phyloP scores from a whole-genome alignment of 2,329 filamentous ascomycete genomes.

The Cyphellophora attinorum region DNA sequence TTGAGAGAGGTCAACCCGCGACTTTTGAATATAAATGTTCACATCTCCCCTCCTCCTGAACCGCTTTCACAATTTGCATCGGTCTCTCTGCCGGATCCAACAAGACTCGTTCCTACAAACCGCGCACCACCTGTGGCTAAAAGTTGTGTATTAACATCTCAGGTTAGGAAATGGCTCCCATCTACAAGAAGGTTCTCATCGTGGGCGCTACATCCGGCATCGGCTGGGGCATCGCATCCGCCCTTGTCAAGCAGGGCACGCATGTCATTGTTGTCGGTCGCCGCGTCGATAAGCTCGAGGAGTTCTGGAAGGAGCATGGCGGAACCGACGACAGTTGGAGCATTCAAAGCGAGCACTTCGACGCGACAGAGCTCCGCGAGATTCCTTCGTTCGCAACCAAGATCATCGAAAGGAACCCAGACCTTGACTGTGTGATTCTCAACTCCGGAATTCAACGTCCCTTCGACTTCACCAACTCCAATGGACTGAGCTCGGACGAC shows the following conservation, averaged over 20 bases:
- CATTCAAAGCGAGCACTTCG: conserved; percentile 36
- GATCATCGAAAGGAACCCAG: conserved; percentile 34
- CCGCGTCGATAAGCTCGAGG: conserved; percentile 41
- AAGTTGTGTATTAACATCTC: too few species aligned
- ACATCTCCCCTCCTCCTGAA: too few species aligned
- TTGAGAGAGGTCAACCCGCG: too few species aligned
- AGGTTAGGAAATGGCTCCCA: too few species aligned
- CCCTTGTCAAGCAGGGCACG: conserved; percentile 37
- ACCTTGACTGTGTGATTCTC: conserved; percentile 43
- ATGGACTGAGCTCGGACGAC: conserved; percentile 30
- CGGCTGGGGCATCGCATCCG: conserved; percentile 39
- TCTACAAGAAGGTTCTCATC: conserved; percentile 44
- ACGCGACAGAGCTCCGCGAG: conserved; percentile 40
- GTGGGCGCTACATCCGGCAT: conserved; percentile 41
- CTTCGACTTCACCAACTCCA: conserved; percentile 39
- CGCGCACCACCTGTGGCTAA: too few species aligned
- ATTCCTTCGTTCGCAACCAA: conserved; percentile 35
- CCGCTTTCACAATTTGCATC: too few species aligned
- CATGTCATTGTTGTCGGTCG: conserved; percentile 41
- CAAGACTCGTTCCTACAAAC: too few species aligned
- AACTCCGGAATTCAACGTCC: conserved; percentile 45
- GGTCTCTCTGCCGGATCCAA: too few species aligned
- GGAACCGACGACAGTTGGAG: conserved; percentile 29
- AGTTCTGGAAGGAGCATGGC: conserved; percentile 37
- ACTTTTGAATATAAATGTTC: too few species aligned